Conservation (phyloP, 2,329 filamentous ascomycete species). For the Cordyceps militaris region DNA sequence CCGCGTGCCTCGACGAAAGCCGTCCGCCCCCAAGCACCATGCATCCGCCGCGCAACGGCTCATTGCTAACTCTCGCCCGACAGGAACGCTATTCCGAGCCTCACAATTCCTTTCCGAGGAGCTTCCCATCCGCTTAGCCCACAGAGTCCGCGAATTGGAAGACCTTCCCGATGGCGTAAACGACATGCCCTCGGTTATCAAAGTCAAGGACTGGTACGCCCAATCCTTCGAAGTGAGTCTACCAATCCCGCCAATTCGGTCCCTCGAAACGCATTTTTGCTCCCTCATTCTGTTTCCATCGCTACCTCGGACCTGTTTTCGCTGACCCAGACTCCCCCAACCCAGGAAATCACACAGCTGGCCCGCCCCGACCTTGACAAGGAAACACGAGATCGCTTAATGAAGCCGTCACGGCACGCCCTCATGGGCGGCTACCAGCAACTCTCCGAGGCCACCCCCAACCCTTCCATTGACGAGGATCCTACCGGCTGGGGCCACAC, state of each 20-base stretch:
- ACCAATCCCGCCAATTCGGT: neutral
- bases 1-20: neutral
- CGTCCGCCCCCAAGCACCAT: neutral
- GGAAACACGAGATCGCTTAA: constrained; percentile 72
- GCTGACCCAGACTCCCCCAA: constrained; percentile 10
- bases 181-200: constrained; percentile 94
- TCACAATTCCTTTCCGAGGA: constrained; percentile 98
- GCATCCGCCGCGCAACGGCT: neutral
- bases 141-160: constrained; percentile 89
- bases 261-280: neutral
- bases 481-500: constrained; percentile 55
- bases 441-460: constrained; percentile 76
- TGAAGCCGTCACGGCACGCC: constrained; percentile 52
- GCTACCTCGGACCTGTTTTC: neutral
- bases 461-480: constrained; percentile 82
- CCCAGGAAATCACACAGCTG: constrained; percentile 82
- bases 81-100: constrained; percentile 91
- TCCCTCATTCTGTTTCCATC: neutral
- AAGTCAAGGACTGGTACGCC: constrained; percentile 96
- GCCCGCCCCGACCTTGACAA: constrained; percentile 67
- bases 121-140: constrained; percentile 90
- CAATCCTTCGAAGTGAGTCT: constrained; percentile 90
- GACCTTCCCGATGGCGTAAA: constrained; percentile 91
- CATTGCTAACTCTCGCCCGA: neutral
- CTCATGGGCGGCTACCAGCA: constrained; percentile 54